Conservation (phyloP, 1,284 basidiomycete species). For the Fistulinella cinereoalba region DNA sequence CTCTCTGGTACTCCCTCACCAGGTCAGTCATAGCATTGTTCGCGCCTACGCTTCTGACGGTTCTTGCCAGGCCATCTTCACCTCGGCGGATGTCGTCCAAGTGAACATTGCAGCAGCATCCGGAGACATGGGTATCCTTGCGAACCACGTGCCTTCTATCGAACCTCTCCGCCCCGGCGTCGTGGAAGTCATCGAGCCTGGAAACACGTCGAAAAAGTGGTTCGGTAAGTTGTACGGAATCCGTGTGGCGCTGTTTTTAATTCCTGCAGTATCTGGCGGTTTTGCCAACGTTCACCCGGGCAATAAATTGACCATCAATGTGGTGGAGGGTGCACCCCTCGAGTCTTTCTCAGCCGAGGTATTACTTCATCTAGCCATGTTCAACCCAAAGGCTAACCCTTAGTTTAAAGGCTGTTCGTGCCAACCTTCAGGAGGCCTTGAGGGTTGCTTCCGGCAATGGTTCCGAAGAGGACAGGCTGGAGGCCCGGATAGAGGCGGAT, state of each 20-base stretch:
- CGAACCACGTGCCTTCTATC: conserved; percentile 93
- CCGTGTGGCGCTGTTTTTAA: conserved; percentile 8
- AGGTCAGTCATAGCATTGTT: conserved; percentile 56
- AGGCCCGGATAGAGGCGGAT: conserved; percentile 93
- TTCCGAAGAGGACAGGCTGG: conserved; percentile 90
- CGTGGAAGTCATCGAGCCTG: conserved; percentile 86
- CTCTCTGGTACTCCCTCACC: conserved; percentile 88
- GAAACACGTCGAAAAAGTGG: conserved; percentile 84
- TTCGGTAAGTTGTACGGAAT: conserved; percentile 69
- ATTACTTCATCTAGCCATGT: neutral
- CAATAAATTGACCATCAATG: conserved; percentile 96
- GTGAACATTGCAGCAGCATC: conserved; percentile 91
- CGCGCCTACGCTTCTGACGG: conserved; percentile 9
- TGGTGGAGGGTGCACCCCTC: conserved; percentile 92
- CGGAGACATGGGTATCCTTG: conserved; percentile 98
- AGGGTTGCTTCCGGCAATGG: conserved; percentile 80
- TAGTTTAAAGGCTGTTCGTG: conserved; percentile 73
- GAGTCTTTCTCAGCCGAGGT: conserved; percentile 90
- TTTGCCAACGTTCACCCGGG: conserved; percentile 98
- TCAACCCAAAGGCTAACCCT: conserved; percentile 10
- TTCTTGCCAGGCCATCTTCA: conserved; percentile 73
- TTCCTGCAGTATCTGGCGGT: conserved; percentile 80
- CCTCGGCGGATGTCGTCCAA: conserved; percentile 85
- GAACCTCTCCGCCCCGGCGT: conserved; percentile 92
- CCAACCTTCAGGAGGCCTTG: conserved; percentile 88